phyloP scores from a whole-genome alignment of 441 rosid genomes.

The Euphorbia celastroides region DNA sequence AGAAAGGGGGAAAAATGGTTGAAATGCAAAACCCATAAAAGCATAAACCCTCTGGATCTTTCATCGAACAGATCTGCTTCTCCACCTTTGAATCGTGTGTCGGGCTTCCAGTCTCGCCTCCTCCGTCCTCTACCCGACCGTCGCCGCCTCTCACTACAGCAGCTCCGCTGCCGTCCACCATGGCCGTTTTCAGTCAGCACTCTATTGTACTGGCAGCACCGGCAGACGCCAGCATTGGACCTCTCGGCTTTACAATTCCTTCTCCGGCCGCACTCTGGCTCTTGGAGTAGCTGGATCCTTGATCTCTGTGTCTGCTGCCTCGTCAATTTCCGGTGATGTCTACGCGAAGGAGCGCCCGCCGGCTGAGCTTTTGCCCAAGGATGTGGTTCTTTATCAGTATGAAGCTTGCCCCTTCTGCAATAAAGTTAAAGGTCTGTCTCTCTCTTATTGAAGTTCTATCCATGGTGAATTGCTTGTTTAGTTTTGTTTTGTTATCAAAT shows the following conservation, averaged over 20 bases:
- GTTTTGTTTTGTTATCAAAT: background rate
- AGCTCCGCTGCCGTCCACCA: too few species aligned
- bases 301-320: constrained; percentile 49
- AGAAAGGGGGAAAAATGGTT: too few species aligned
- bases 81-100: constrained; percentile 24
- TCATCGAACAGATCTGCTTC: background rate
- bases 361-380: constrained; percentile 38
- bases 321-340: constrained; percentile 44
- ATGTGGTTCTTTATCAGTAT: constrained; percentile 81
- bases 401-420: too few species aligned
- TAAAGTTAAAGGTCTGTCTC: constrained; percentile 46
- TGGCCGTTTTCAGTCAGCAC: constrained; percentile 22
- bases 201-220: constrained; percentile 23
- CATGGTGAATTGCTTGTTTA: background rate
- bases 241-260: constrained; percentile 16
- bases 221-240: constrained; percentile 19
- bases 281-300: constrained; percentile 33
- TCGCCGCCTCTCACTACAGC: too few species aligned
- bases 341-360: constrained; percentile 46
- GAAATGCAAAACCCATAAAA: background rate
- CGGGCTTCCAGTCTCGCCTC: constrained; percentile 26
- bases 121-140: constrained; percentile 23
- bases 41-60: background rate
- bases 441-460: background rate
- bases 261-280: constrained; percentile 16